Conservation (phyloP, 2,329 filamentous ascomycete genomes). For the Acephala macrosclerotiorum region DNA sequence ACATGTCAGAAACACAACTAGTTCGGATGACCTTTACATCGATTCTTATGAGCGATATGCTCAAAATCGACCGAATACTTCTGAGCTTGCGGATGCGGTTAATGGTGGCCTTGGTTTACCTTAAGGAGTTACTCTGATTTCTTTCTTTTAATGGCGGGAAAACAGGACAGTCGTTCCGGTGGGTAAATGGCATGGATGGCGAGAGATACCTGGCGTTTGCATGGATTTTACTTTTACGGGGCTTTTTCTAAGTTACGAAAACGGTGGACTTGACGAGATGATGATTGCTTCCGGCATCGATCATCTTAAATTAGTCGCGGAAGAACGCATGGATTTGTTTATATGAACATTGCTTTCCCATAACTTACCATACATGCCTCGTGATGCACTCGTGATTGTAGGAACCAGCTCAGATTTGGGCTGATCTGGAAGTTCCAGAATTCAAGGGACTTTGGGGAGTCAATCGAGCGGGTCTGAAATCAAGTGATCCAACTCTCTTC, state of each 20-base stretch:
- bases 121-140: slow-evolving; percentile 14
- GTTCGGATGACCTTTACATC: slow-evolving; percentile 62
- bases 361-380: slow-evolving; percentile 32
- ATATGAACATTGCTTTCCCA: background rate
- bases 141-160: background rate
- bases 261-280: background rate
- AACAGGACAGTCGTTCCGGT: slow-evolving; percentile 11
- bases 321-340: background rate
- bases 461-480: too few relatives aligned
- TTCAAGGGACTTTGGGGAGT: too few relatives aligned
- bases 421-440: too few relatives aligned
- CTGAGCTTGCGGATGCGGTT: slow-evolving; percentile 64
- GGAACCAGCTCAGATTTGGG: too few relatives aligned
- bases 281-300: background rate
- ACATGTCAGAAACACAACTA: slow-evolving; percentile 48
- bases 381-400: too few relatives aligned
- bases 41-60: slow-evolving; percentile 76
- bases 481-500: too few relatives aligned
- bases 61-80: slow-evolving; percentile 65
- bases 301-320: background rate
- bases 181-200: background rate
- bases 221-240: background rate
- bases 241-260: background rate
- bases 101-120: slow-evolving; percentile 56
- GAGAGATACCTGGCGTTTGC: slow-evolving; percentile 6